Evolutionary conservation across 1,284 basidiomycete genomes (phyloP).

Genomic region (Ganoderma multipileum): DNA sequence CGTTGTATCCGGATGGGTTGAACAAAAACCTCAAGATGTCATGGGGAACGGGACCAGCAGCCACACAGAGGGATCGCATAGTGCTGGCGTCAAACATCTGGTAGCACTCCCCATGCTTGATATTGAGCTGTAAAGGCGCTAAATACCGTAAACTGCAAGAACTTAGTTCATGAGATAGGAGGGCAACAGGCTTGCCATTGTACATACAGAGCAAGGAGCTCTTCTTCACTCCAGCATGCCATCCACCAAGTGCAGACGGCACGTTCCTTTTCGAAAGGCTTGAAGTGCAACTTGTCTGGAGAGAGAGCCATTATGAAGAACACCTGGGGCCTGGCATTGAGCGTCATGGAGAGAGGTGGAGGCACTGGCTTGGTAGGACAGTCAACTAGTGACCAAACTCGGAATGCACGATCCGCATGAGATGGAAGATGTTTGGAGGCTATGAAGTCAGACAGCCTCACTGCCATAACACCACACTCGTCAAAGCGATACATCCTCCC

Average conservation of each 20-base stretch:
- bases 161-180: not conserved
- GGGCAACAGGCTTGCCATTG: not conserved
- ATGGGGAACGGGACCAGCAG: too few species aligned
- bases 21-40: not conserved
- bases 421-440: not conserved
- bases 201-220: not conserved
- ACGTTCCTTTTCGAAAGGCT: not conserved
- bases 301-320: not conserved
- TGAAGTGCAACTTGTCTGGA: not conserved
- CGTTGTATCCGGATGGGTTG: not conserved
- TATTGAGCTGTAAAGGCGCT: not conserved
- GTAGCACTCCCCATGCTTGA: not conserved
- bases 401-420: not conserved
- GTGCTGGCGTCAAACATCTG: not conserved
- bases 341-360: not conserved
- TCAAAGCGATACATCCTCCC: not conserved
- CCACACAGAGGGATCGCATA: not conserved
- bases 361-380: not conserved
- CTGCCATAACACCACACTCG: not conserved
- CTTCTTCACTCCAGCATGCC: not conserved
- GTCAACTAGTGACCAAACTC: not conserved
- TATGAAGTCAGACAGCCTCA: not conserved
- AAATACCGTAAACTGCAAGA: not conserved
- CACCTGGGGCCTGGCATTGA: not conserved
- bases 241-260: not conserved